Evolutionary conservation across 208 protist species (phyloP).

Genomic region (Acanthamoeba healyi): DNA sequence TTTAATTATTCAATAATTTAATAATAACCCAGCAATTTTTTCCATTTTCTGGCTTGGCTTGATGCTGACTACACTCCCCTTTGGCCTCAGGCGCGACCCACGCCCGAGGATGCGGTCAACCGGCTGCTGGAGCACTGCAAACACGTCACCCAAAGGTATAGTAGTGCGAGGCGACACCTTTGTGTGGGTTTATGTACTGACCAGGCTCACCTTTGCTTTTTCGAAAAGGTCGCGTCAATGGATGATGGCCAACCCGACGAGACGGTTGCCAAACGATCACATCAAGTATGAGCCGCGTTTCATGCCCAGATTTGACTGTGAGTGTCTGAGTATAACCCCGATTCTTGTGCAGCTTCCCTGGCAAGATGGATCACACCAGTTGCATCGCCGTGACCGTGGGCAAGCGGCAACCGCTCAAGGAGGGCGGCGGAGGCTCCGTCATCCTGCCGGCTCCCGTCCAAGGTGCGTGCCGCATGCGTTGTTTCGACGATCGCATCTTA

Average conservation of each 20-base stretch:
- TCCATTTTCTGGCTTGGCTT: no score
- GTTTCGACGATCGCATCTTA: no score
- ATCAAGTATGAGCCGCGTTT: conserved; percentile 8
- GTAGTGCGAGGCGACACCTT: no score
- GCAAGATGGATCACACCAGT: conserved; percentile 84
- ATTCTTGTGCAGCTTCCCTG: conserved; percentile 79
- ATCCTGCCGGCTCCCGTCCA: no score
- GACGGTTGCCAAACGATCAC: conserved; percentile 39
- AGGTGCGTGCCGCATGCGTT: no score
- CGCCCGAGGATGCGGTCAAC: background rate
- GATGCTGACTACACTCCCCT: no score
- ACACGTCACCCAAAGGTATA: background rate
- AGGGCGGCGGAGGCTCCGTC: no score
- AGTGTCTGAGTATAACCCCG: background rate
- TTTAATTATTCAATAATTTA: no score
- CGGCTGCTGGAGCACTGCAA: conserved; percentile 30
- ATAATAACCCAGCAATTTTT: no score
- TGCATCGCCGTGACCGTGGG: conserved; percentile 77
- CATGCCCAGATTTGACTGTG: background rate
- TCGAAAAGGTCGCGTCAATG: conserved; percentile 25
- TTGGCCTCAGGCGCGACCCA: background rate
- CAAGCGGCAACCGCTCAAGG: background rate
- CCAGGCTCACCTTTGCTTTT: background rate
- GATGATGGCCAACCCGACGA: conserved; percentile 60
- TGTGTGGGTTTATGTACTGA: no score